A percentile compares a stretch with the other conserved stretches of the same genome.
Conservation (phyloP, 2,329 filamentous ascomycete genomes). For the Colletotrichum destructivum region DNA sequence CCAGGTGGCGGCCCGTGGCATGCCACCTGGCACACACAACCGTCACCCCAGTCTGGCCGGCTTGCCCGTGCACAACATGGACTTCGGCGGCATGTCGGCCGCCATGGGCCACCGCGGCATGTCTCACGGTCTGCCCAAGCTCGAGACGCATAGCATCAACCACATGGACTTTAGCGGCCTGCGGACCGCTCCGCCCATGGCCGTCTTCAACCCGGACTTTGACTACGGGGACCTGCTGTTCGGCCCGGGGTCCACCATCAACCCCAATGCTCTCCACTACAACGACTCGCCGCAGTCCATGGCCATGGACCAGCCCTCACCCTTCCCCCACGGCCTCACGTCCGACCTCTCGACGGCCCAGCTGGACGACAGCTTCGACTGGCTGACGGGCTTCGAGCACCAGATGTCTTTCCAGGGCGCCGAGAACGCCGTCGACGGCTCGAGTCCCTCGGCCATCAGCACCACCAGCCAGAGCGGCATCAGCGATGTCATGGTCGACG, state of each 20-base stretch:
- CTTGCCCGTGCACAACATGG: constrained; percentile 70
- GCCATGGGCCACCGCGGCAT: constrained; percentile 77
- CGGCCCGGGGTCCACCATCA: constrained; percentile 76
- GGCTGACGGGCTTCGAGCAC: constrained; percentile 85
- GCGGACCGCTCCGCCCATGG: constrained; percentile 80
- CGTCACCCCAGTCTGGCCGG: constrained; percentile 84
- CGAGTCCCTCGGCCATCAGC: constrained; percentile 96
- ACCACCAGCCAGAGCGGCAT: constrained; percentile 93
- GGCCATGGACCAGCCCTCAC: constrained; percentile 73
- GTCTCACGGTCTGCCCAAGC: constrained; percentile 80
- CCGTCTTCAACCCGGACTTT: constrained; percentile 77
- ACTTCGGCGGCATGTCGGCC: constrained; percentile 81
- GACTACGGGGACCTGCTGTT: constrained; percentile 81
- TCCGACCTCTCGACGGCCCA: constrained; percentile 70
- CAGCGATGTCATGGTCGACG: constrained; percentile 93
- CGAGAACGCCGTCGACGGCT: constrained; percentile 90
- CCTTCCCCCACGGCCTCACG: constrained; percentile 70
- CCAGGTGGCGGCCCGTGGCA: constrained; percentile 64
- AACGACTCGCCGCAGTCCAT: constrained; percentile 81
- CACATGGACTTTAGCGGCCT: constrained; percentile 78
- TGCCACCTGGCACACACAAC: constrained; percentile 62
- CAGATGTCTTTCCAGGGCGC: constrained; percentile 80
- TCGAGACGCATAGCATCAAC: constrained; percentile 81
- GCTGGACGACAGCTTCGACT: constrained; percentile 86
- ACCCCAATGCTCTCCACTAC: constrained; percentile 85